Conservation (phyloP, 495 filamentous ascomycete genomes). For the Daldinia decipiens region DNA sequence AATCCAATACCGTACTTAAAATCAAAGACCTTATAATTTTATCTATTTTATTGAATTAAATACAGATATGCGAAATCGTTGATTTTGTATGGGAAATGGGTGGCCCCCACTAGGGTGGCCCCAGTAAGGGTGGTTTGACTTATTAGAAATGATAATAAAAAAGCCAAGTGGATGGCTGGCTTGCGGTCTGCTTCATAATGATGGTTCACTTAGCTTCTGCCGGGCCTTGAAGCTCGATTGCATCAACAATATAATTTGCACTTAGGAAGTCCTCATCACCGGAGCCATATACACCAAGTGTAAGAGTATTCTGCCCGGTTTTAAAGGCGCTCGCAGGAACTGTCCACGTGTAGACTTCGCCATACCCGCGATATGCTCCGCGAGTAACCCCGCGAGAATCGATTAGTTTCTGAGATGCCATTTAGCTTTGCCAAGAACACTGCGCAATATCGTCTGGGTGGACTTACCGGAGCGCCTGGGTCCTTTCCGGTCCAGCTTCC, state of each 20-base stretch:
- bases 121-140: no score
- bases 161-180: not conserved
- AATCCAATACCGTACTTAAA: no score
- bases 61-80: no score
- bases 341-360: slow-evolving; percentile 64
- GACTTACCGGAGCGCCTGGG: slow-evolving; percentile 64
- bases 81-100: no score
- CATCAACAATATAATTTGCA: slow-evolving; percentile 67
- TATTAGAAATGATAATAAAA: no score
- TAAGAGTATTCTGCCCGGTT: slow-evolving; percentile 65
- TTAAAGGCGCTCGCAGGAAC: slow-evolving; percentile 63
- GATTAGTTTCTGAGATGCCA: slow-evolving; percentile 51
- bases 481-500: slow-evolving; percentile 57
- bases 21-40: no score
- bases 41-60: no score
- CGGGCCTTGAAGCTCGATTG: slow-evolving; percentile 57
- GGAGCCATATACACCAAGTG: slow-evolving; percentile 63
- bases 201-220: slow-evolving; percentile 5
- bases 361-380: slow-evolving; percentile 67
- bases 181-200: not conserved
- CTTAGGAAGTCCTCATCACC: slow-evolving; percentile 60
- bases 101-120: no score
- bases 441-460: no score
- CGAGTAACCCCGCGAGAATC: slow-evolving; percentile 68
- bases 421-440: not conserved